Percentiles rank a stretch among this genome's conserved stretches.
Conservation (phyloP, 2,329 filamentous ascomycete species). For the Aspergillaceae sp. region DNA sequence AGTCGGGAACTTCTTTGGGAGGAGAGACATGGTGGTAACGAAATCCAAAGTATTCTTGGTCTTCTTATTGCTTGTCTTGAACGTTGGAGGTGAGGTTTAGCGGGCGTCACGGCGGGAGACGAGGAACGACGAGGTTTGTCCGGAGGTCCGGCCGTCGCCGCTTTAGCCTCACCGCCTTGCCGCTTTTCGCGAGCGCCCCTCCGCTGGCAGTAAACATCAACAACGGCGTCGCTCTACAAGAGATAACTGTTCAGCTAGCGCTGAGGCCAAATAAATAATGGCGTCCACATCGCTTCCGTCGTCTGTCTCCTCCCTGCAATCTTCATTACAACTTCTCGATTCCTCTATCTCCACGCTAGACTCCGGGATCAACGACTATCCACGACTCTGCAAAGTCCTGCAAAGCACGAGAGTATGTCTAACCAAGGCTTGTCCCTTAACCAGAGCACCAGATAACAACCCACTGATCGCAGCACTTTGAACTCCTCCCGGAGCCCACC, state of each 20-base stretch:
- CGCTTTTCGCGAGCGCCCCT: neutral
- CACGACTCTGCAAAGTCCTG: slow-evolving; percentile 53
- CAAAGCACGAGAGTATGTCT: slow-evolving; percentile 51
- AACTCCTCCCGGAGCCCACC: slow-evolving; percentile 78
- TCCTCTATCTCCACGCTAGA: slow-evolving; percentile 57
- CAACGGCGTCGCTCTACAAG: neutral
- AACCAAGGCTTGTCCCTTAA: neutral
- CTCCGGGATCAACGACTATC: slow-evolving; percentile 55
- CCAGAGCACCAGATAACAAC: neutral
- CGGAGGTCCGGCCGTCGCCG: slow-evolving; percentile 23
- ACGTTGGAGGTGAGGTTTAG: slow-evolving; percentile 16
- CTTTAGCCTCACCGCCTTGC: slow-evolving; percentile 19
- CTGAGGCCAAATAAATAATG: too few relatives aligned
- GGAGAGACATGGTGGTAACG: slow-evolving; percentile 61
- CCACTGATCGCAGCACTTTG: slow-evolving; percentile 61
- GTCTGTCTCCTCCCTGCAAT: slow-evolving; percentile 53
- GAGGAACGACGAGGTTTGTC: slow-evolving; percentile 32
- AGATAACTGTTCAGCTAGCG: too few relatives aligned
- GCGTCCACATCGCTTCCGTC: slow-evolving; percentile 43
- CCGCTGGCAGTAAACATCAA: neutral
- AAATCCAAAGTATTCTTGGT: slow-evolving; percentile 10
- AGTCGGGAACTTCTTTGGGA: slow-evolving; percentile 77
- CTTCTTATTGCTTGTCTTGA: slow-evolving; percentile 16
- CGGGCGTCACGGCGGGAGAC: slow-evolving; percentile 13
- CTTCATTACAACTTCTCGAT: slow-evolving; percentile 53